Conservation (phyloP, 495 filamentous ascomycete species). For the Umbilicaria muhlenbergii region DNA sequence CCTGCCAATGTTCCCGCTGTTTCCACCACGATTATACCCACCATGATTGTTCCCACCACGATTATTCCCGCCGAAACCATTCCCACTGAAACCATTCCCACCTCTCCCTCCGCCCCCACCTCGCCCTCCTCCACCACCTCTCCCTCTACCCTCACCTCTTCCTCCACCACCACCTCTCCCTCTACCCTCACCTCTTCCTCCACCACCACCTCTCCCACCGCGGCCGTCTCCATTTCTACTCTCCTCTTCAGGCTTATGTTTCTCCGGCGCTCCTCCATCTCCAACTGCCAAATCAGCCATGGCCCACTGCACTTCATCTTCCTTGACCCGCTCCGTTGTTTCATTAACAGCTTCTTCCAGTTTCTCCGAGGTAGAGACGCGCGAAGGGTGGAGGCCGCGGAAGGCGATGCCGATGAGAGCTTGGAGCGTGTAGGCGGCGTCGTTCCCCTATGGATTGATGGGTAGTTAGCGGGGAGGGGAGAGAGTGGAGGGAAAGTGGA, state of each 20-base stretch:
- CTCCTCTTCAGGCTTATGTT: slow-evolving; percentile 1
- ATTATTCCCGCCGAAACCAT: too few relatives aligned
- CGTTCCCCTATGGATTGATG: slow-evolving; percentile 43
- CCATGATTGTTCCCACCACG: too few relatives aligned
- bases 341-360: slow-evolving; percentile 5
- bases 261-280: slow-evolving; percentile 10
- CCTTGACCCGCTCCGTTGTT: slow-evolving; percentile 9
- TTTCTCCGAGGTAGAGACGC: slow-evolving; percentile 1
- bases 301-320: slow-evolving; percentile 16
- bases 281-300: slow-evolving; percentile 14
- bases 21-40: too few relatives aligned
- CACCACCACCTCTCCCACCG: neutral
- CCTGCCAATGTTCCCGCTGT: too few relatives aligned
- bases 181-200: neutral
- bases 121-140: neutral
- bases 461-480: slow-evolving; percentile 1
- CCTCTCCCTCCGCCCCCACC: too few relatives aligned
- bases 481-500: neutral
- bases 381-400: slow-evolving; percentile 7
- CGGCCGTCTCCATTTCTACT: neutral
- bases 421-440: slow-evolving; percentile 71
- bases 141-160: neutral
- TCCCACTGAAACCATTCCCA: too few relatives aligned
- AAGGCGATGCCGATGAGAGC: slow-evolving; percentile 56
- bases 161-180: neutral